Conservation (phyloP, 2,329 filamentous ascomycete genomes). For the Pyrenochaeta sp. region DNA sequence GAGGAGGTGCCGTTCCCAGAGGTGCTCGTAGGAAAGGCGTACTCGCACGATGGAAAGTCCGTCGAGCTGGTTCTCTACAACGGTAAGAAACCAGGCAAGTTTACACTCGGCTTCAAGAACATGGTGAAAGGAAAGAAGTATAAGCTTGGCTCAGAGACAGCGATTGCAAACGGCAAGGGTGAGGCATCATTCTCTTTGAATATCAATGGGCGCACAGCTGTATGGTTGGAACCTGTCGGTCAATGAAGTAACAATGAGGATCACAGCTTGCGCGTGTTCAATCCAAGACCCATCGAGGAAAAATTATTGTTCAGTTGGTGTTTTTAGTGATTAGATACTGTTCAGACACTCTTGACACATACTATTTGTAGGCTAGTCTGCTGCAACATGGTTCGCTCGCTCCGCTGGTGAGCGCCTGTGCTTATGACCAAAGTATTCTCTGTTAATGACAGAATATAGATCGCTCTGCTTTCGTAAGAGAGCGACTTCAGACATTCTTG, state of each 20-base stretch:
- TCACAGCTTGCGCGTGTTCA: too few relatives aligned
- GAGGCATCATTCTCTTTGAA: slow-evolving; percentile 5
- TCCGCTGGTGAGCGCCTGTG: too few relatives aligned
- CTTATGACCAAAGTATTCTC: too few relatives aligned
- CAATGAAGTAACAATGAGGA: neutral
- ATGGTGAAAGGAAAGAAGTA: slow-evolving; percentile 15
- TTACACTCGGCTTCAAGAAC: slow-evolving; percentile 20
- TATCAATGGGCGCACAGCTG: slow-evolving; percentile 14
- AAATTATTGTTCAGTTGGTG: too few relatives aligned
- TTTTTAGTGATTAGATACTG: too few relatives aligned
- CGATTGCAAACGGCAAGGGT: slow-evolving; percentile 7
- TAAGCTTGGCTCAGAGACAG: slow-evolving; percentile 5
- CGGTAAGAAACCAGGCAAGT: slow-evolving; percentile 9
- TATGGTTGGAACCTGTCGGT: slow-evolving; percentile 4
- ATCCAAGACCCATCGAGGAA: too few relatives aligned
- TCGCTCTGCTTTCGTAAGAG: too few relatives aligned
- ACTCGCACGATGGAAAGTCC: slow-evolving; percentile 16
- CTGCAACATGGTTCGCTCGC: too few relatives aligned
- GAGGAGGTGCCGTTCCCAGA: slow-evolving; percentile 19
- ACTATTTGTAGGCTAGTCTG: too few relatives aligned
- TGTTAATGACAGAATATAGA: too few relatives aligned
- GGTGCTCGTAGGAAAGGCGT: slow-evolving; percentile 22
- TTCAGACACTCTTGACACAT: too few relatives aligned
- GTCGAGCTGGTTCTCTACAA: slow-evolving; percentile 23
- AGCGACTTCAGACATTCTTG: too few relatives aligned